Conservation (phyloP, 202 grass and related monocot species). For the Digitaria exilis region DNA sequence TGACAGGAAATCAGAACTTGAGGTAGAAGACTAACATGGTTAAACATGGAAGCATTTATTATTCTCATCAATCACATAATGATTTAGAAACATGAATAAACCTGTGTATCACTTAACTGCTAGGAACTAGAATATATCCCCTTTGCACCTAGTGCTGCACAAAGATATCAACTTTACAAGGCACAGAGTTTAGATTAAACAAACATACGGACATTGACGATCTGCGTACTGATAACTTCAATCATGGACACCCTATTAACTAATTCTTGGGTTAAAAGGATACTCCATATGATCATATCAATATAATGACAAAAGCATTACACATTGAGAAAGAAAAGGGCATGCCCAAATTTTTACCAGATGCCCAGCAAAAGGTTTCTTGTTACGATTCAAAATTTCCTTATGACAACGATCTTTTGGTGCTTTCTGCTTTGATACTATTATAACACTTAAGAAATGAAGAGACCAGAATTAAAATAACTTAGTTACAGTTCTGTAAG, state of each 20-base stretch:
- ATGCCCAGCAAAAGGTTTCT: neutral
- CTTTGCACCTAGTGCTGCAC: neutral
- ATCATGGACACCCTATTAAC: neutral
- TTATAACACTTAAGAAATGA: constrained; percentile 2
- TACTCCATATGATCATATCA: neutral
- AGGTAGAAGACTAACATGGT: neutral
- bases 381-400: neutral
- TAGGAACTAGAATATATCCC: neutral
- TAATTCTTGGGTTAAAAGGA: neutral
- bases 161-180: constrained; percentile 5
- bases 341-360: neutral
- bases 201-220: neutral
- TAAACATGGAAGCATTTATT: neutral
- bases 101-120: neutral
- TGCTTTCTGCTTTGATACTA: neutral
- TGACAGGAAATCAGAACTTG: neutral
- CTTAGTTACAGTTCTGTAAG: neutral
- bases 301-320: neutral
- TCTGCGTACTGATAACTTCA: neutral
- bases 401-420: neutral
- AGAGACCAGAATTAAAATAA: constrained; percentile 7
- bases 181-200: neutral
- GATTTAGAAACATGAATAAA: neutral
- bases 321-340: neutral
- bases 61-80: neutral